Evolutionary conservation across 2,329 filamentous ascomycete species (phyloP).

Genomic region (Dactylellina drechsleri): DNA sequence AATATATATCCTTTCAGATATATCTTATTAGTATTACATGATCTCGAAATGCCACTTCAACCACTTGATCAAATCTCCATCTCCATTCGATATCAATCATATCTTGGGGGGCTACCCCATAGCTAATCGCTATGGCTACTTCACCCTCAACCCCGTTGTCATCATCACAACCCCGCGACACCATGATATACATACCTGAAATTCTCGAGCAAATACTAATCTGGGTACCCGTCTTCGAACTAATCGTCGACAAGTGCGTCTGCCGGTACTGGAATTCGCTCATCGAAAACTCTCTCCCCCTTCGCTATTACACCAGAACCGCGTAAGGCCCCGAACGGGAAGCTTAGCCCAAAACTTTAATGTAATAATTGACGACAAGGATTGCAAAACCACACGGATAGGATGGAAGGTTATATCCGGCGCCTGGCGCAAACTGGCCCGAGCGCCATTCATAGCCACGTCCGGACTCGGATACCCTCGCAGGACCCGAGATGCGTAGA

Average conservation of each 20-base stretch:
- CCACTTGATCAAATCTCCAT: too few relatives aligned
- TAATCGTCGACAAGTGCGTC: neutral
- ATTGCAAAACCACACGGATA: neutral
- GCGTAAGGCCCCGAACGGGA: neutral
- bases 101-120: too few relatives aligned
- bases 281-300: constrained; percentile 8
- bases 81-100: too few relatives aligned
- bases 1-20: too few relatives aligned
- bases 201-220: constrained; percentile 11
- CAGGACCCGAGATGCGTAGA: neutral
- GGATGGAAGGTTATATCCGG: neutral
- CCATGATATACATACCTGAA: constrained; percentile 5
- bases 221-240: neutral
- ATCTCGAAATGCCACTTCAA: too few relatives aligned
- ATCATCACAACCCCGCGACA: too few relatives aligned
- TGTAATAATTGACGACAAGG: neutral
- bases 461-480: too few relatives aligned
- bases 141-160: too few relatives aligned
- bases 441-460: neutral
- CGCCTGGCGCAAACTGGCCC: neutral
- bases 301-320: constrained; percentile 5
- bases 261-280: constrained; percentile 11
- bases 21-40: too few relatives aligned
- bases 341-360: neutral
- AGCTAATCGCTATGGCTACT: too few relatives aligned